Evolutionary conservation across 2,329 filamentous ascomycete species (phyloP), one percentile per base, ranked within the genome.

Genomic region (Trematosphaeria pertusa): DNA sequence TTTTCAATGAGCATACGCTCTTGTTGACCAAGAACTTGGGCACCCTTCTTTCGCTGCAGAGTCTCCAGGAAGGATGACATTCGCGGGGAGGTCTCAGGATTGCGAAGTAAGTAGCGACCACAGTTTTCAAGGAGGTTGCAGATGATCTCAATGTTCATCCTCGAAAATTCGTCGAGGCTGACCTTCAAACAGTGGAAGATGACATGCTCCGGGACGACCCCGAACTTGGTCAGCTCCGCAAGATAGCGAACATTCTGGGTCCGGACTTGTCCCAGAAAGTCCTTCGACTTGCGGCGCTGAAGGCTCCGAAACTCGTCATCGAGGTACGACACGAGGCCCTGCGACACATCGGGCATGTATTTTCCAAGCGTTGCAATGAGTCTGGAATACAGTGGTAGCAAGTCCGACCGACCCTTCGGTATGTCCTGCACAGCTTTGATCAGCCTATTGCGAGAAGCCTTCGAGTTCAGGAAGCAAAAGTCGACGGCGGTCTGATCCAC

Each of bases 131-230:
- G 81, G 20, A 99, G 79, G 64, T 95, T 96, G 64, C 92, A 95
- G 54, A 99, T 93, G 61, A 99, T 97, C 71, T 99, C 95, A 54
- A 99, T 97, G 65, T 99, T 99, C 89, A 97, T 97, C 51, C 93
- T 85, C 2, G 94, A 97, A 67, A 99, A 99, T 65, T 99, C 94
- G 63, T 99, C 94, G 20, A 99, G 77, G 59, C 93, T 95, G 70
- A 99, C 93, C 72, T 97, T 99, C 61, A 99, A 84, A 68, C 94
- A 99, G 67, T 99, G 94, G 67, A 99, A 99, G 43, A 99, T 95
- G 55, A 99, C 93, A 72, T 99, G 94, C 71, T 99, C 94, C 0
- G 95, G 94, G 7, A 99, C 94, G 22, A 97, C 91, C 22, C 94
- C 93, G 65, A 99, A 99, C 68, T 99, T 99, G 48, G 94, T 99